Base-by-base conservation (phyloP, 768 basidiomycete genomes). In the Amanita fuliginea region DNA sequence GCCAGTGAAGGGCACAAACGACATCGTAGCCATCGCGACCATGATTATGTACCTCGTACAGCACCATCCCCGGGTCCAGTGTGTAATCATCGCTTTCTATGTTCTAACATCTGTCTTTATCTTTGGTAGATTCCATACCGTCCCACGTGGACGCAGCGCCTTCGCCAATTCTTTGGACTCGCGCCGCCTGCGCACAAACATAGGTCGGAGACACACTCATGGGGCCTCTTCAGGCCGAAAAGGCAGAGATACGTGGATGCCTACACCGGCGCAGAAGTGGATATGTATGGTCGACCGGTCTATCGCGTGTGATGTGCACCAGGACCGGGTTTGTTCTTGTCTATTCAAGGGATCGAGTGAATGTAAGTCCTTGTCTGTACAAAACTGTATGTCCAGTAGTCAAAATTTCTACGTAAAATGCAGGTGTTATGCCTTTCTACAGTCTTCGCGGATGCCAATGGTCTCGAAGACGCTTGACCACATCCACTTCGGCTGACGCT, bases 391-490 rank as follows among this genome's bases (percentile, higher is more conserved):
- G 8, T 2, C 30, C 2, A 16, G 22, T 30, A 24, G 18, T n/a
- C 18, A 32, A 45, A 2, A 11, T 33, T 30, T 18, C 10, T 10
- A 8, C 30, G 32, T 34, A 35, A 42, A 28, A 13, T 16, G 30
- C 10, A 24, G n/a, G 5, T 39, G 13, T 18, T 4, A 28, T 37
- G 4, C 28, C 13, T 18, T 19, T 22, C 28, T 39, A 84, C 36
- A 77, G 64, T 51, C 67, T 74, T 49, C 81, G 76, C 0, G 81
- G 85, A 21, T 71, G 65, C 86, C 86, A 88, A 58, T 88, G 83
- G 22, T 68, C 71, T 46, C 65, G 73, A 53, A 87, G 59, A 42
- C 56, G 61, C 49, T 64, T 74, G 10, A 72, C 82, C 6, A 87
- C 83, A 59, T 83, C 80, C 43, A 67, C 69, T 62, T 87, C 86